A percentile compares a stretch with the other conserved stretches of the same genome.
Conservation (phyloP, 2,329 filamentous ascomycete genomes). For the Clarireedia monteithiana region DNA sequence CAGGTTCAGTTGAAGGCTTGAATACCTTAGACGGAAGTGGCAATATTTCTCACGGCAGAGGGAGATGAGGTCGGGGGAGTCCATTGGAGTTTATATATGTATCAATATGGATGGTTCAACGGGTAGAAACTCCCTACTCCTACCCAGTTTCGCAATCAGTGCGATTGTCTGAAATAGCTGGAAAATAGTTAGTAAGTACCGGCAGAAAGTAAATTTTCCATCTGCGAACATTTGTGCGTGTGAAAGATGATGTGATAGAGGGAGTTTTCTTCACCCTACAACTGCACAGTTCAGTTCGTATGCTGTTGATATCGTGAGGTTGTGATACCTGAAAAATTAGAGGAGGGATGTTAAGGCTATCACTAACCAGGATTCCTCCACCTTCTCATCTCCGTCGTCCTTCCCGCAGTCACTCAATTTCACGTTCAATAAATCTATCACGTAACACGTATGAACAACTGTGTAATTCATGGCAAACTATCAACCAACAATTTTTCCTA, state of each 20-base stretch:
- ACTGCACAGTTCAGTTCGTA: no score
- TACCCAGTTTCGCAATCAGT: neutral
- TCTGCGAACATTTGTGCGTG: neutral
- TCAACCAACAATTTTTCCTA: neutral
- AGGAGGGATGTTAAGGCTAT: no score
- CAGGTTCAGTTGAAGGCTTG: slow-evolving; percentile 55
- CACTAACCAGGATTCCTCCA: no score
- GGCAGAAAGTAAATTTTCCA: neutral
- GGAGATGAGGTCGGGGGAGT: slow-evolving; percentile 4
- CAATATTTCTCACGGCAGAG: neutral
- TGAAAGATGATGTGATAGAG: neutral
- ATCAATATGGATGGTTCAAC: neutral
- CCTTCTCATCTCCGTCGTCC: neutral
- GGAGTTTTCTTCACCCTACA: no score
- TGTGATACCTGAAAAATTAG: no score
- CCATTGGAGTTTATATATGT: neutral
- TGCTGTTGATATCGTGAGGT: no score
- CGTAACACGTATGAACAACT: neutral
- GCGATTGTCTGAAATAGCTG: neutral
- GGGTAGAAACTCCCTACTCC: neutral
- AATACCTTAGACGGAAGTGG: neutral
- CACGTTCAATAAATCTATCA: no score
- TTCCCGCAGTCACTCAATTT: no score
- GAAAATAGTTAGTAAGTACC: neutral
- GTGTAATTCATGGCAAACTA: neutral